Evolutionary conservation across 192 early-diverging fungal genomes (phyloP).

Genomic region (Backusella morwellensis): DNA sequence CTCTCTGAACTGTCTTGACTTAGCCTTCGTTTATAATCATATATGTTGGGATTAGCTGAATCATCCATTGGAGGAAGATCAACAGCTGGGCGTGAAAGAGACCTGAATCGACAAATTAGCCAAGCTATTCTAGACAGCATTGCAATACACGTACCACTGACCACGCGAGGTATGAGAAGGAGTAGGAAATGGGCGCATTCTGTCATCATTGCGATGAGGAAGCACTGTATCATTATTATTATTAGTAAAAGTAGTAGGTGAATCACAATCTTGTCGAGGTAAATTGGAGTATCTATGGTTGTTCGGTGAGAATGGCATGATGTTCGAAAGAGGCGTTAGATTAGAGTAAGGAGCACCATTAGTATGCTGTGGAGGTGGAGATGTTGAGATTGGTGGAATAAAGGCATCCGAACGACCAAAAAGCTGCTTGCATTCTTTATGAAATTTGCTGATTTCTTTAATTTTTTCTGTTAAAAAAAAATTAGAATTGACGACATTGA

Average conservation of each 20-base stretch:
- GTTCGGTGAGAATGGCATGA: neutral
- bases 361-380: neutral
- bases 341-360: neutral
- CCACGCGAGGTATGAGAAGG: neutral
- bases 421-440: constrained; percentile 6
- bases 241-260: neutral
- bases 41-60: neutral
- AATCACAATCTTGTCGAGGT: neutral
- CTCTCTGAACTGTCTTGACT: constrained; percentile 1
- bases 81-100: neutral
- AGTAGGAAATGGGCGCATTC: neutral
- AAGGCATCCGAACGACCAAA: constrained; percentile 3
- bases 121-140: too few relatives aligned
- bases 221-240: neutral
- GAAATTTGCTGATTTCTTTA: constrained; percentile 7
- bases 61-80: neutral
- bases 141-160: neutral
- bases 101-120: neutral
- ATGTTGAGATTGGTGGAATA: constrained; percentile 5
- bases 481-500: neutral
- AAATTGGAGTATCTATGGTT: neutral
- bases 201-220: neutral
- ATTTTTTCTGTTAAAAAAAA: constrained; percentile 3
- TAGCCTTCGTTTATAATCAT: neutral
- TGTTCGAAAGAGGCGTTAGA: neutral